Evolutionary conservation across 208 protist genomes (phyloP), one percentile per base, ranked within the genome.

Genomic region (Leishmania arabica): DNA sequence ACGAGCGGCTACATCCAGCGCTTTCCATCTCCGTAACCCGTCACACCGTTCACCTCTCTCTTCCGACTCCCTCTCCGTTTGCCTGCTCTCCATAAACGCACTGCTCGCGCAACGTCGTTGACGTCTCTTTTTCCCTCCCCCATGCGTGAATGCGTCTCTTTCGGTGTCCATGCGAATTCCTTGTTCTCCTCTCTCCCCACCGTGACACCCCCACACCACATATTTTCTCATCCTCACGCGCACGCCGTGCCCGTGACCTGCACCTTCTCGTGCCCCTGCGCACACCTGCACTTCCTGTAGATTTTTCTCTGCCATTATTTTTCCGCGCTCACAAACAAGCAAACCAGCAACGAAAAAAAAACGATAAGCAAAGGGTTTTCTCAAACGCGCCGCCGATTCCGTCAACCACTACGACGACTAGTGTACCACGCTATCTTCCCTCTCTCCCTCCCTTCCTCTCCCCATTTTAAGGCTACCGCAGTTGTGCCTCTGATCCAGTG

Each of bases 21-120:
- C 60, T 40, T 24, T 37, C 31, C 9, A 31, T 66, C n/a, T 13
- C 24, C 60, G 4, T 19, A 66, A 66, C n/a, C 17, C 31, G 27
- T 19, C n/a, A 66, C 31, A 17, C 60, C 11, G 8, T 17, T 4
- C 60, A 66, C 31, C 1, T 11, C 9, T 54, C 40, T 68, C 19
- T 49, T 70, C 37, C 45, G 42, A 69, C 24, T n/a, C 34, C 51
- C 17, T 81, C 11, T 81, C 62, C 54, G 24, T 69, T 68, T 40
- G 42, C 15, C 9, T 45, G n/a, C 24, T 40, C 51, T 42, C 17
- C 65, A 54, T 40, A 37, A 31, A 72, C 51, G 49, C 34, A 65
- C 77, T 1, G 15, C 47, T 70, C 24, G 6, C 37, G 11, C 47
- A 54, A 75, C 70, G 27, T 47, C 70, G 45, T 45, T 24, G 47